Evolutionary conservation across 2,329 filamentous ascomycete genomes (phyloP).

Genomic region (Penicillium sp.): DNA sequence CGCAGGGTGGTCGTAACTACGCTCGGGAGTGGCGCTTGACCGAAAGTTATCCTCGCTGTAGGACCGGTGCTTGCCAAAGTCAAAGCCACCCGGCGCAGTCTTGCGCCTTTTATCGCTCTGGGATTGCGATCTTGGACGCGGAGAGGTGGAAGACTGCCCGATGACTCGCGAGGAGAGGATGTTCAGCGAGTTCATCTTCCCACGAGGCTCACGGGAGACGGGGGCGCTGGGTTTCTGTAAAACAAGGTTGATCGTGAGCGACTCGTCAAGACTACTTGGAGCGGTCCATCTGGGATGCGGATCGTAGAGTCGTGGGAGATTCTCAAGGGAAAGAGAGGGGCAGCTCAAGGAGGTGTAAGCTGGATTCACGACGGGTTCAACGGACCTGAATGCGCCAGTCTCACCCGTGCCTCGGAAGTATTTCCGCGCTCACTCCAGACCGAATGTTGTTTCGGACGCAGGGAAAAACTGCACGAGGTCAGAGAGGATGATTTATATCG

Average conservation of each 20-base stretch:
- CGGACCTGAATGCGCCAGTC: constrained; percentile 48
- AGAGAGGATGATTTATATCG: constrained; percentile 1
- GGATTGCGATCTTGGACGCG: constrained; percentile 59
- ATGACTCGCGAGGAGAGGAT: constrained; percentile 85
- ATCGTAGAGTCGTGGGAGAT: constrained; percentile 9
- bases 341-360: constrained; percentile 25
- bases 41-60: constrained; percentile 49
- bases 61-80: constrained; percentile 46
- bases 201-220: constrained; percentile 52
- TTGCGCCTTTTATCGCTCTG: constrained; percentile 51
- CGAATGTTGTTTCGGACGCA: constrained; percentile 13
- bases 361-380: constrained; percentile 23
- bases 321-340: constrained; percentile 20
- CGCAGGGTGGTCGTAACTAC: constrained; percentile 32
- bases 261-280: constrained; percentile 22
- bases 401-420: constrained; percentile 37
- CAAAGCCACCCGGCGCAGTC: constrained; percentile 38
- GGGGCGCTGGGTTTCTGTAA: constrained; percentile 41
- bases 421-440: constrained; percentile 24
- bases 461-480: constrained; percentile 1
- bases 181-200: constrained; percentile 95
- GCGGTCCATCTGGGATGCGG: constrained; percentile 17
- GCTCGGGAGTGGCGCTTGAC: constrained; percentile 35
- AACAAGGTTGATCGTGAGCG: constrained; percentile 22
- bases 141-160: constrained; percentile 58